These are phyloP conservation scores for Pseudopyricularia javanii DNA, from an alignment of 2,329 filamentous ascomycete species.

Conservation along the genomic window DNA sequence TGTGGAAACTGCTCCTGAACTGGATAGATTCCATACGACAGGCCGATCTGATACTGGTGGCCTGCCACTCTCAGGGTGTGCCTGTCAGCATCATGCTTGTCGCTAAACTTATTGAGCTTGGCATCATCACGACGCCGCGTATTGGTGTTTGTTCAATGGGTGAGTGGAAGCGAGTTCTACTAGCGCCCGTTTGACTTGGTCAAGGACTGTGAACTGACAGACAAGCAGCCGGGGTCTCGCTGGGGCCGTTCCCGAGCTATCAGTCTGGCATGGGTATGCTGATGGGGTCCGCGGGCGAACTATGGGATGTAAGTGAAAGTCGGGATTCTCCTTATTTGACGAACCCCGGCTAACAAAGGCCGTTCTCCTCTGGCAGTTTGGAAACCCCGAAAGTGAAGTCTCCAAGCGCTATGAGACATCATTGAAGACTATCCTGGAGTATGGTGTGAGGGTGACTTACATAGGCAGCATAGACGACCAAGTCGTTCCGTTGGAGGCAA, in stretches of 20 bases:
- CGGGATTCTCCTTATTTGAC: no score
- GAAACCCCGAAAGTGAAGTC: slow-evolving; percentile 66
- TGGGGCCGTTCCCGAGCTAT: slow-evolving; percentile 88
- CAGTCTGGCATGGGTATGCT: slow-evolving; percentile 76
- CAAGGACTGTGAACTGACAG: neutral
- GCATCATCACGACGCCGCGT: slow-evolving; percentile 62
- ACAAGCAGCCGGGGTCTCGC: slow-evolving; percentile 64
- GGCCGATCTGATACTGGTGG: slow-evolving; percentile 84
- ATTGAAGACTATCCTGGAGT: slow-evolving; percentile 60
- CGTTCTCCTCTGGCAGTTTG: slow-evolving; percentile 37
- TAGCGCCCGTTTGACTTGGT: slow-evolving; percentile 2
- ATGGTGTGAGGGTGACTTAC: slow-evolving; percentile 75
- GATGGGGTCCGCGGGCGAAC: slow-evolving; percentile 80
- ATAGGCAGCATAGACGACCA: slow-evolving; percentile 96
- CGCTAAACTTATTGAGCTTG: slow-evolving; percentile 83
- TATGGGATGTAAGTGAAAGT: slow-evolving; percentile 64
- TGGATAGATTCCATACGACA: slow-evolving; percentile 84
- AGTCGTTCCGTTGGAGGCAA: slow-evolving; percentile 78
- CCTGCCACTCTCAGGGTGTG: slow-evolving; percentile 91
- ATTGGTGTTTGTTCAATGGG: slow-evolving; percentile 77
- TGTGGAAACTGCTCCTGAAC: slow-evolving; percentile 91
- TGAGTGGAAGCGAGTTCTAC: slow-evolving; percentile 14
- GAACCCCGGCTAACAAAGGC: neutral
- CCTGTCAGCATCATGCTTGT: slow-evolving; percentile 88
- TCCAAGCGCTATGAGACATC: slow-evolving; percentile 71